Conservation (phyloP, 495 filamentous ascomycete species). For the Sphaerosporella brunnea region DNA sequence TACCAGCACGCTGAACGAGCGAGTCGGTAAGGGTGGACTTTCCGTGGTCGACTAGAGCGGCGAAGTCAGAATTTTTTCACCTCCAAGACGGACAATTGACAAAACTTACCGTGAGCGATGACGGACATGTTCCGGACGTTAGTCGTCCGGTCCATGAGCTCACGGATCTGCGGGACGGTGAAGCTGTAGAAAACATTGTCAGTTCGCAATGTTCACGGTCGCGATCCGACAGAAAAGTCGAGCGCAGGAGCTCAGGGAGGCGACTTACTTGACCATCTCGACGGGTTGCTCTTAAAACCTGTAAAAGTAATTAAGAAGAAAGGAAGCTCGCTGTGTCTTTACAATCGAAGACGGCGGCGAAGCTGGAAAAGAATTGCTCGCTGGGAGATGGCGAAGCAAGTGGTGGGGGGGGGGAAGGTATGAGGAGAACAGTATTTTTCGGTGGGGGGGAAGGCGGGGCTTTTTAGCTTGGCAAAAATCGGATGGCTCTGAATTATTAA, state of each 20-base stretch:
- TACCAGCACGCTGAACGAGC: conserved; percentile 96
- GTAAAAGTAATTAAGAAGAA: conserved; percentile 12
- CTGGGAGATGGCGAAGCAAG: conserved; percentile 6
- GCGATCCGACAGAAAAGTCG: too few species aligned
- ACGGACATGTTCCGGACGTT: conserved; percentile 99
- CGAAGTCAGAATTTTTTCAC: conserved; percentile 8
- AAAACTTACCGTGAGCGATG: conserved; percentile 77
- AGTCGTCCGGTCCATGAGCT: conserved; percentile 88
- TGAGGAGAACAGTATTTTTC: too few species aligned
- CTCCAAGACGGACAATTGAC: not conserved
- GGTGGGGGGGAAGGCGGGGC: too few species aligned
- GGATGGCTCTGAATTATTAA: too few species aligned
- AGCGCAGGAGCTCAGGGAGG: too few species aligned
- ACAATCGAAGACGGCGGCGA: conserved; percentile 5
- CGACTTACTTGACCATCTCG: conserved; percentile 99
- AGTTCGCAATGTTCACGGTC: conserved; percentile 5
- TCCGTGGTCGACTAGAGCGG: conserved; percentile 73
- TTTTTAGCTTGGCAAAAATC: too few species aligned
- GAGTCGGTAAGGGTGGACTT: conserved; percentile 99
- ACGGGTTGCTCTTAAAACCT: conserved; percentile 46
- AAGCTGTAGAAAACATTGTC: conserved; percentile 47
- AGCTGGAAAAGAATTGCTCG: conserved; percentile 4
- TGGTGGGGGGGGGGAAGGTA: conserved; percentile 16
- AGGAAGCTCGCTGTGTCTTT: conserved; percentile 11
- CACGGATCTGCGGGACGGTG: conserved; percentile 89